Conservation (phyloP, 352 stramenopile genomes). For the Globisporangium spiculum region DNA sequence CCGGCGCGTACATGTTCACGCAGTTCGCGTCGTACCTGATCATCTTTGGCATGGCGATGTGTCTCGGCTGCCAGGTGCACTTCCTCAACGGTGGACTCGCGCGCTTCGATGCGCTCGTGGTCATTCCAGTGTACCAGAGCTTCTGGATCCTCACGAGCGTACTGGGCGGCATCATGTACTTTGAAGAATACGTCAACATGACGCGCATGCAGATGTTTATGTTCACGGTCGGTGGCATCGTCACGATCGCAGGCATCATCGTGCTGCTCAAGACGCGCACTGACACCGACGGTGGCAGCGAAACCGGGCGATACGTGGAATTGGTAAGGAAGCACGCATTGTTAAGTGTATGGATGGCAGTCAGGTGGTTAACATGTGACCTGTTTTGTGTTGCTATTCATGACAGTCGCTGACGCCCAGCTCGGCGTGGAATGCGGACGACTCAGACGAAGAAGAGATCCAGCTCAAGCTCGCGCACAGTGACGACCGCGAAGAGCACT, state of each 20-base stretch:
- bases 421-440: constrained; percentile 73
- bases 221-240: constrained; percentile 69
- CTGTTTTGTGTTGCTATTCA: constrained; percentile 4
- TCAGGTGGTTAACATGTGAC: neutral
- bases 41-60: constrained; percentile 57
- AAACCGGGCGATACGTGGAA: constrained; percentile 55
- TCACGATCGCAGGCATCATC: constrained; percentile 81
- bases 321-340: constrained; percentile 41
- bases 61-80: constrained; percentile 78
- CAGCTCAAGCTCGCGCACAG: constrained; percentile 47
- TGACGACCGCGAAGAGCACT: constrained; percentile 20
- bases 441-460: constrained; percentile 83
- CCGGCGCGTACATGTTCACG: constrained; percentile 72
- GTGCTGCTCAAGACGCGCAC: constrained; percentile 67
- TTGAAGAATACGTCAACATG: constrained; percentile 89
- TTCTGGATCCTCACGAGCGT: constrained; percentile 91
- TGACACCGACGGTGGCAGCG: constrained; percentile 16
- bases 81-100: constrained; percentile 89
- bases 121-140: constrained; percentile 90
- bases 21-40: constrained; percentile 82
- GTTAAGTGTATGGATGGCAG: neutral
- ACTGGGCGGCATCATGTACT: constrained; percentile 91
- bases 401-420: constrained; percentile 68
- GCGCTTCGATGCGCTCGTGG: constrained; percentile 86
- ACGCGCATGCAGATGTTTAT: constrained; percentile 70